Base-by-base conservation (phyloP, 768 basidiomycete genomes). In the Rubroboletus pulcherrimus region DNA sequence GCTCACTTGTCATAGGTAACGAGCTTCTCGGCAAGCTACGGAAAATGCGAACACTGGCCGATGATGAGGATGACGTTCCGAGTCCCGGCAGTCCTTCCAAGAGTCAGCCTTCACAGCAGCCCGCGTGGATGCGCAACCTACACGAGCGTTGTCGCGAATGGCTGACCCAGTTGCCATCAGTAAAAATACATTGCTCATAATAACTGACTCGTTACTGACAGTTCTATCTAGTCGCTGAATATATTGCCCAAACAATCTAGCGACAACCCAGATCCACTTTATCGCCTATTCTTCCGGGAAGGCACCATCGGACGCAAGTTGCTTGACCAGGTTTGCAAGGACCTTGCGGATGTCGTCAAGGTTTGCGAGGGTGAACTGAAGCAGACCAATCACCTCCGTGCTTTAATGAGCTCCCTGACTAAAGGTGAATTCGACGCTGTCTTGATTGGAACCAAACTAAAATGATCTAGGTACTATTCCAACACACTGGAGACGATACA, bases 351-450 rank as follows among this genome's bases (percentile, higher is more conserved):
- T 62, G 84, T 98, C 31, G 80, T 87, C 55, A 83, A 86, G 66
- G 91, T 97, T 41, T 94, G 92, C 71, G 80, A 85, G 63, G 95
- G 94, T 49, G 82, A 82, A 59, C 74, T 93, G 49, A 97, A 97
- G 77, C 95, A 97, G 72, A 98, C 96, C 1, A 99, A 99, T 68
- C 92, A 97, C 66, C 77, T 96, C 30, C 86, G 97, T n/a, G 85
- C 83, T 5, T 77, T 99, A 29, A 89, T 98, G 85, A 91, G 91
- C 61, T 80, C 86, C 35, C 74, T 96, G 55, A 94, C 87, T 12
- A 97, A 96, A 79, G 94, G 95, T 87, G 60, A 46, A 74, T 66
- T 12, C n/a, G 26, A 24, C 1, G 26, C 6, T 17, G 6, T 44
- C 17, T 19, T 42, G 38, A 37, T 51, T 41, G 19, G 34, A 46